Percentiles rank a stretch among this genome's conserved stretches.
Evolutionary conservation across 2,329 filamentous ascomycete species (phyloP).

Genomic region (Didymella glomerata): DNA sequence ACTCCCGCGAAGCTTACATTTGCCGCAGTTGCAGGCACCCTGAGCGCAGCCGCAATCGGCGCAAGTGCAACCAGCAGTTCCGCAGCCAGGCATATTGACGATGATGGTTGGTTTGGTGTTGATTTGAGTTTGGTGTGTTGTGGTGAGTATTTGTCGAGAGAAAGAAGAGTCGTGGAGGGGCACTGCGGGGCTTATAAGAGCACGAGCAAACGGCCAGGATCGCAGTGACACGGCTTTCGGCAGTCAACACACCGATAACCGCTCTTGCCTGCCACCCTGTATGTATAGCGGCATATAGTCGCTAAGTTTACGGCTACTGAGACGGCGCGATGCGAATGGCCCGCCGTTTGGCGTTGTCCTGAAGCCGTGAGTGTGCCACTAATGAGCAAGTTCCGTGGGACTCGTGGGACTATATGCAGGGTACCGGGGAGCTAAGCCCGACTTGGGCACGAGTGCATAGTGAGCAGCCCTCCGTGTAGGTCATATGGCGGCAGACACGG

Average conservation of each 20-base stretch:
- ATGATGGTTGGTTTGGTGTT: constrained; percentile 16
- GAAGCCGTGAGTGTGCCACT: constrained; percentile 23
- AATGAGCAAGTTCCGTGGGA: constrained; percentile 41
- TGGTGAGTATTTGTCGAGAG: constrained; percentile 5
- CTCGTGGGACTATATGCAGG: constrained; percentile 31
- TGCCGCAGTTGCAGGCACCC: constrained; percentile 45
- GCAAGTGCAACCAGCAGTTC: constrained; percentile 47
- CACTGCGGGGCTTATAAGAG: constrained; percentile 18
- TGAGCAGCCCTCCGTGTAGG: constrained; percentile 16
- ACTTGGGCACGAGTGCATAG: constrained; percentile 20
- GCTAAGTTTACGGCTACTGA: constrained; percentile 12
- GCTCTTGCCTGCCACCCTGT: constrained; percentile 20
- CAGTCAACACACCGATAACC: constrained; percentile 30
- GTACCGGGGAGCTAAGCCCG: constrained; percentile 13
- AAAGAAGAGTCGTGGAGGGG: constrained; percentile 14
- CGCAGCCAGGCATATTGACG: constrained; percentile 48
- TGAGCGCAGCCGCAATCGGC: constrained; percentile 46
- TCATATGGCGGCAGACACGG: constrained; percentile 10
- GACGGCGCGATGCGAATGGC: constrained; percentile 16
- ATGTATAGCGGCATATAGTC: constrained; percentile 6
- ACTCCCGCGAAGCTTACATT: constrained; percentile 10
- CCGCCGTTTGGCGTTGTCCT: constrained; percentile 15
- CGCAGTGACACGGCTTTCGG: constrained; percentile 23
- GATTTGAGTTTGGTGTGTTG: constrained; percentile 8
- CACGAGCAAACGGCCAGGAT: constrained; percentile 3